Evolutionary conservation across 805 yeast species (phyloP).

Genomic region (Komagataella ulmi): DNA sequence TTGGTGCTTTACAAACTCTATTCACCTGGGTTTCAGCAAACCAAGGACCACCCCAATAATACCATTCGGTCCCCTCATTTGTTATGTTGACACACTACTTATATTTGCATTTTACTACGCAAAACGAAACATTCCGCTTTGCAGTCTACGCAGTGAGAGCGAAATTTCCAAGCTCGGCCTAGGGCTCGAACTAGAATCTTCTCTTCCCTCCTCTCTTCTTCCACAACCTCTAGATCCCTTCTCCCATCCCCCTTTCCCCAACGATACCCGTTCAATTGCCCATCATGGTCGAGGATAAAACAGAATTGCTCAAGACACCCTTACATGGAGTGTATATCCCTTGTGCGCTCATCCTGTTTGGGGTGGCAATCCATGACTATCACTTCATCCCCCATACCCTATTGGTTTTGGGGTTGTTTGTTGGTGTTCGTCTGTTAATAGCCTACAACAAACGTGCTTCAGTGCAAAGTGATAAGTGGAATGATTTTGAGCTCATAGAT

Average conservation of each 20-base stretch:
- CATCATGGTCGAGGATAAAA: background rate
- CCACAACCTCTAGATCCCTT: background rate
- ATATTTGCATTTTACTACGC: no score
- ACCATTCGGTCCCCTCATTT: no score
- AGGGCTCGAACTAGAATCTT: background rate
- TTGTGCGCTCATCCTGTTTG: conserved; percentile 41
- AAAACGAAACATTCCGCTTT: background rate
- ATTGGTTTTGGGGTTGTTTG: conserved; percentile 24
- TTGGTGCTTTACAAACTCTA: no score
- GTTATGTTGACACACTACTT: no score
- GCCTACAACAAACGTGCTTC: conserved; percentile 23
- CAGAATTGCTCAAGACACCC: conserved; percentile 49
- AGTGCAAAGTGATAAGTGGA: conserved; percentile 40
- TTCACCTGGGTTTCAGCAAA: no score
- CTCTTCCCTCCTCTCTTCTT: background rate
- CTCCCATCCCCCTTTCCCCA: background rate
- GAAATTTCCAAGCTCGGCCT: background rate
- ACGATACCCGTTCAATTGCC: background rate
- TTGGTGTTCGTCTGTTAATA: conserved; percentile 18
- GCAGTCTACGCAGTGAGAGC: background rate
- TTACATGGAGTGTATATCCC: conserved; percentile 72
- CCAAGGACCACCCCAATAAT: no score
- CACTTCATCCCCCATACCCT: conserved; percentile 33
- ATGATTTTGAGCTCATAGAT: conserved; percentile 54
- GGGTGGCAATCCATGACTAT: conserved; percentile 40